Base-by-base conservation (phyloP, 306 rosid species). In the Potentilla sterilis region DNA sequence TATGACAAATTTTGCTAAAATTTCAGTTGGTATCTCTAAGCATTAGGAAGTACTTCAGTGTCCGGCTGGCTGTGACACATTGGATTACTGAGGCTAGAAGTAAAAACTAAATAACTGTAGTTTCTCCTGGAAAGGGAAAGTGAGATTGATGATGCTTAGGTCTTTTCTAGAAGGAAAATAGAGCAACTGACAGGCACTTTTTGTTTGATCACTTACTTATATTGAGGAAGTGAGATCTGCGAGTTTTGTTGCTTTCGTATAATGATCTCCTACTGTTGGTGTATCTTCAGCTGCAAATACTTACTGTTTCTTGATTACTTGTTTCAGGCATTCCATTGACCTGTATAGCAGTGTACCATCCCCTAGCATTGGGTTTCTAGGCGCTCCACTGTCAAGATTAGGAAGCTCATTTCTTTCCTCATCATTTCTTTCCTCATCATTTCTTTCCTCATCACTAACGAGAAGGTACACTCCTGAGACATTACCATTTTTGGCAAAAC, bases 271-370 rank as follows among this genome's bases (percentile, higher is more conserved):
- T 6, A 34, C 46, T 64, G 42, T 64, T 32, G n/a, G 51, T 72
- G 38, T 52, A 19, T 9, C 10, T 19, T 51, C 2, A 16, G 58
- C 34, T 44, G 37, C 8, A 59, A 86, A 68, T 19, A 37, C 82
- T 81, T 8, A 61, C 44, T 64, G 32, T 16, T 9, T 69, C 9
- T 62, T 21, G 7, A 35, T 83, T 18, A 42, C 13, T 28, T 76
- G 69, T 86, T 86, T 55, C 93, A 96, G 99, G 93, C 97, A 96
- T 70, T 96, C 99, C 28, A 96, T 96, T 41, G 99, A 96, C 87
- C 83, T 96, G 72, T 89, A 92, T 49, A 87, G 98, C 65, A 96
- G 98, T 73, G 96, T 96, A 2, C 93, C 91, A 52, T 96, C 99
- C 19, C 97, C 97, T 65, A 81, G 86, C 62, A 86, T 94, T 75